phyloP scores from a whole-genome alignment of 306 rosid genomes.

The Castanospermum australe region DNA sequence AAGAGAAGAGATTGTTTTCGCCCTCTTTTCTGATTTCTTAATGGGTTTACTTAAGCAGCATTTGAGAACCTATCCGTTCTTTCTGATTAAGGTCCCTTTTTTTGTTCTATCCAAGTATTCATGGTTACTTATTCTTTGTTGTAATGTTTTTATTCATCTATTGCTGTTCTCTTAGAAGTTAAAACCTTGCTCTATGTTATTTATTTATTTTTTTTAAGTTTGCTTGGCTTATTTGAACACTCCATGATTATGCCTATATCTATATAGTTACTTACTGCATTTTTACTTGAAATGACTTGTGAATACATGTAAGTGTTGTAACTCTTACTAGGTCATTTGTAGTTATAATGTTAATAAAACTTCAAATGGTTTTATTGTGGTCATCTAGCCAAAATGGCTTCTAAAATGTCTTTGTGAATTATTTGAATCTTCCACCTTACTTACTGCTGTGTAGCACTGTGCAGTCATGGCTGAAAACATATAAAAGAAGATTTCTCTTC shows the following conservation, averaged over 20 bases:
- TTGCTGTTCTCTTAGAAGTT: background rate
- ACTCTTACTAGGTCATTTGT: background rate
- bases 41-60: background rate
- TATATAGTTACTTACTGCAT: conserved; percentile 10
- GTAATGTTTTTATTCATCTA: background rate
- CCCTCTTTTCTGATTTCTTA: background rate
- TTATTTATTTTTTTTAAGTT: background rate
- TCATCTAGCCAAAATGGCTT: background rate
- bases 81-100: background rate
- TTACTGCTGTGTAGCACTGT: background rate
- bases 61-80: conserved; percentile 3
- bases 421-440: background rate
- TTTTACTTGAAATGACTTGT: background rate
- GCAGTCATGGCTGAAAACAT: background rate
- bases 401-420: background rate
- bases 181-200: background rate
- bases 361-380: background rate
- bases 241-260: background rate
- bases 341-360: background rate
- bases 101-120: background rate
- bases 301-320: background rate
- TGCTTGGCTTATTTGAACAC: background rate
- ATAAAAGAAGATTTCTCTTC: background rate
- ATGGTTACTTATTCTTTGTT: background rate
- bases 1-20: no score